Evolutionary conservation across 1,284 basidiomycete species (phyloP), one percentile per base, ranked within the genome.

Genomic region (Pseudomicrostroma phylloplanum): DNA sequence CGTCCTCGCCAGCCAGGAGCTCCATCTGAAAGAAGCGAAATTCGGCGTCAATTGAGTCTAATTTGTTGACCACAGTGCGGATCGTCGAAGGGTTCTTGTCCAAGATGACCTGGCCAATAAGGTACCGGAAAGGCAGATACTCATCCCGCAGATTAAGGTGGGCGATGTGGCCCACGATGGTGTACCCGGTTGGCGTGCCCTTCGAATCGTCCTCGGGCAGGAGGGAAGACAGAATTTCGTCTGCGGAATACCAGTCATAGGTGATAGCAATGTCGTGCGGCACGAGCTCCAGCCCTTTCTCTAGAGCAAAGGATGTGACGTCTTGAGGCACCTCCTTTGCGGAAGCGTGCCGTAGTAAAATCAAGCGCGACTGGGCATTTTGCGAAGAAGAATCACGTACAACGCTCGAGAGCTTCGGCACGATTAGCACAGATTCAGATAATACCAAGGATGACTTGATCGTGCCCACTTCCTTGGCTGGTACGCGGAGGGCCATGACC

Each of bases 21-120:
- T 99, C 96, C 96, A 99, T 98, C 71, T 90, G 85, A 80, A 99
- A 98, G 67, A 92, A 89, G 21, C 96, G 87, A 80, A 92, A 98
- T 76, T 89, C 83, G 23, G 84, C 87, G 74, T 92, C 87, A 67
- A 97, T 97, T 21, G 81, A 85, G 73, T 96, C 87, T 21, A 96
- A 82, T 80, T 98, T 99, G 83, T 98, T 97, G 53, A 99, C 92
- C 1, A 98, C 92, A 0, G 94, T 98, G 67, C 84, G 85, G 53
- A 96, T 84, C 8, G 81, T 81, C 17, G 84, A 83, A 70, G 90
- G 90, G 59, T 77, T 76, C 61, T 76, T 72, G 55, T 64, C 69
- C 42, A 78, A 65, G 46, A 97, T 87, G 36, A 97, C 84, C 79
- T 94, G 87, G 0, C 92, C 96, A 67, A 98, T 96, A 39, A 94